These are phyloP conservation scores for Elsinoe ampelina DNA, from an alignment of 2,329 filamentous ascomycete species.

Conservation along the genomic window DNA sequence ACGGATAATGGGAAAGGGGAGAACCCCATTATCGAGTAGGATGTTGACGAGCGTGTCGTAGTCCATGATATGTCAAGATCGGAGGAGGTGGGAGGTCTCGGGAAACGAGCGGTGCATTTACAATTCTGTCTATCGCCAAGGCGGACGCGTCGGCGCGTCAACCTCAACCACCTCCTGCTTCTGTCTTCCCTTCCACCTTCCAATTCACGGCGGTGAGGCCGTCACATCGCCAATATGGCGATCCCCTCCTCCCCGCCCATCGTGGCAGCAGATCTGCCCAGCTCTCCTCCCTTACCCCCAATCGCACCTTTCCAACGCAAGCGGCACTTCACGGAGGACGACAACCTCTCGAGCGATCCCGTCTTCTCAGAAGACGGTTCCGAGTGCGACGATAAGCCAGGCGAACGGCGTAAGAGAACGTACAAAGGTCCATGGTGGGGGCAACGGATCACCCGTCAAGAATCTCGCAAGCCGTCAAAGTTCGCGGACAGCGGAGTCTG, in stretches of 20 bases:
- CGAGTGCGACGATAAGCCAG: constrained; percentile 50
- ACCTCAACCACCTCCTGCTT: not conserved
- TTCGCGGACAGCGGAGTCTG: constrained; percentile 56
- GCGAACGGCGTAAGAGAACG: constrained; percentile 49
- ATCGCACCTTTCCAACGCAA: constrained; percentile 19
- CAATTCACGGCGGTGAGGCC: not conserved
- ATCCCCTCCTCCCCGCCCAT: constrained; percentile 15
- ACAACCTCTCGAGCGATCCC: constrained; percentile 55
- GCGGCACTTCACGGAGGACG: constrained; percentile 24
- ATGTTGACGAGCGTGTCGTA: constrained; percentile 38
- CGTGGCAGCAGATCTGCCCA: constrained; percentile 13
- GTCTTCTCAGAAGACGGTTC: constrained; percentile 59
- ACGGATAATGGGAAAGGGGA: constrained; percentile 52
- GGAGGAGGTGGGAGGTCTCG: not conserved
- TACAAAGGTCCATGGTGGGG: constrained; percentile 61
- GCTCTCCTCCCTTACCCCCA: constrained; percentile 15
- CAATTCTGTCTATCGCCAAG: not conserved
- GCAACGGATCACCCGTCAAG: constrained; percentile 35
- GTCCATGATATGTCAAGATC: constrained; percentile 16
- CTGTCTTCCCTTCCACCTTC: not conserved
- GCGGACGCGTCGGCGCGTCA: constrained; percentile 6
- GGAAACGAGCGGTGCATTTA: not conserved
- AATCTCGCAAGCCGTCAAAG: not conserved
- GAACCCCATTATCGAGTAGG: constrained; percentile 56
- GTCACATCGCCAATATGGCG: not conserved